These are phyloP conservation scores for Lecanicillium sp. DNA, from an alignment of 2,329 filamentous ascomycete species.

Conservation along the genomic window DNA sequence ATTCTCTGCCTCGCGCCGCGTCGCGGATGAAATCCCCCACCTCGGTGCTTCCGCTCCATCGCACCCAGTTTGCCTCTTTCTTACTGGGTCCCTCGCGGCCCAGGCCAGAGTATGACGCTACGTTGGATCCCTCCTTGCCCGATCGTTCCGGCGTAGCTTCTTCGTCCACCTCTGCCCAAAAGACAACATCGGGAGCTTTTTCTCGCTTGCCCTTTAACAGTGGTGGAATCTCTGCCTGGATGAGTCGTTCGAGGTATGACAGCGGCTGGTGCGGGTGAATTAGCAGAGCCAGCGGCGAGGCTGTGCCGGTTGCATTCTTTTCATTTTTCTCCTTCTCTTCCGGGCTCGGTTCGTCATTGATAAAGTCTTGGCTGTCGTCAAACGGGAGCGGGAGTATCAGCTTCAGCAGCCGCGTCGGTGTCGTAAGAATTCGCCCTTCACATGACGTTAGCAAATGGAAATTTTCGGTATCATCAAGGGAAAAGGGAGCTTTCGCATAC, in stretches of 20 bases:
- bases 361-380: conserved; percentile 27
- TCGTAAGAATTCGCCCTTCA: conserved; percentile 67
- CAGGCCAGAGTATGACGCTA: conserved; percentile 64
- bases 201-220: conserved; percentile 58
- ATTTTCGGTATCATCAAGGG: not conserved
- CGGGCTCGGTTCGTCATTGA: conserved; percentile 35
- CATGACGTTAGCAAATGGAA: not conserved
- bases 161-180: conserved; percentile 68
- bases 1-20: conserved; percentile 75
- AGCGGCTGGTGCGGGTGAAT: conserved; percentile 86
- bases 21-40: conserved; percentile 93
- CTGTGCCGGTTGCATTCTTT: conserved; percentile 28
- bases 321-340: conserved; percentile 20
- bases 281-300: conserved; percentile 79
- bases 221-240: conserved; percentile 77
- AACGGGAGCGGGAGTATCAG: conserved; percentile 65
- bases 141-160: conserved; percentile 35
- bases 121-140: conserved; percentile 30
- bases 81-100: conserved; percentile 50
- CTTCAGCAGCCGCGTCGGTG: conserved; percentile 72
- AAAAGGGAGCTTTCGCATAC: conserved; percentile 6
- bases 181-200: conserved; percentile 66
- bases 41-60: conserved; percentile 83
- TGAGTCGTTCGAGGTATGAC: conserved; percentile 80
- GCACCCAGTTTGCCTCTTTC: conserved; percentile 55